Percentiles rank a stretch among this genome's conserved stretches.
Evolutionary conservation across 345 rosid genomes (phyloP).

Genomic region (Populus deltoides): DNA sequence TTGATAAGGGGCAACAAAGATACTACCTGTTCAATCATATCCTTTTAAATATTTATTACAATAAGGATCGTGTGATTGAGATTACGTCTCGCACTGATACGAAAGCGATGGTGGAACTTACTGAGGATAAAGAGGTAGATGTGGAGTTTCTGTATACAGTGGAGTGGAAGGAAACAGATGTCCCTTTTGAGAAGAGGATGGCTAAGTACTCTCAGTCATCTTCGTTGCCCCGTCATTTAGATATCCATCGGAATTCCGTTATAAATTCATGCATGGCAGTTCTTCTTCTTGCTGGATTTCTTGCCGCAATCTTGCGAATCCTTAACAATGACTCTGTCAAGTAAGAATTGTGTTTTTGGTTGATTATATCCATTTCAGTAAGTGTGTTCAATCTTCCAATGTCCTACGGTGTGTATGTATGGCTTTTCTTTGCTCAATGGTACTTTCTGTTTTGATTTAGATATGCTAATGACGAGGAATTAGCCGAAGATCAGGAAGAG

Average conservation of each 20-base stretch:
- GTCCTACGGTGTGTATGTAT: too few relatives aligned
- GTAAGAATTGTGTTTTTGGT: constrained; percentile 1
- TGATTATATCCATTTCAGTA: not conserved
- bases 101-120: constrained; percentile 15
- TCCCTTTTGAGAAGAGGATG: constrained; percentile 32
- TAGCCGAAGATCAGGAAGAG: constrained; percentile 32
- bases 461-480: constrained; percentile 31
- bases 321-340: constrained; percentile 12
- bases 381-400: too few relatives aligned
- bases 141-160: constrained; percentile 23
- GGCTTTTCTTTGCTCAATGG: too few relatives aligned
- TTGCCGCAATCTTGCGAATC: constrained; percentile 22
- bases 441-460: not conserved
- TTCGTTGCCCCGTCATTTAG: not conserved
- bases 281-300: constrained; percentile 31
- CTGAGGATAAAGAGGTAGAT: constrained; percentile 29
- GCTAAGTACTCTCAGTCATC: constrained; percentile 18
- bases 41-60: constrained; percentile 19
- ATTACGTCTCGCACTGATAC: constrained; percentile 12
- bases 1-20: not conserved
- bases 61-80: constrained; percentile 32
- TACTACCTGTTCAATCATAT: constrained; percentile 26
- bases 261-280: constrained; percentile 28
- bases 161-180: constrained; percentile 30
- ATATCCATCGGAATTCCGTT: constrained; percentile 30